Conservation (phyloP, 352 stramenopile genomes). For the Pythium aphanidermatum region DNA sequence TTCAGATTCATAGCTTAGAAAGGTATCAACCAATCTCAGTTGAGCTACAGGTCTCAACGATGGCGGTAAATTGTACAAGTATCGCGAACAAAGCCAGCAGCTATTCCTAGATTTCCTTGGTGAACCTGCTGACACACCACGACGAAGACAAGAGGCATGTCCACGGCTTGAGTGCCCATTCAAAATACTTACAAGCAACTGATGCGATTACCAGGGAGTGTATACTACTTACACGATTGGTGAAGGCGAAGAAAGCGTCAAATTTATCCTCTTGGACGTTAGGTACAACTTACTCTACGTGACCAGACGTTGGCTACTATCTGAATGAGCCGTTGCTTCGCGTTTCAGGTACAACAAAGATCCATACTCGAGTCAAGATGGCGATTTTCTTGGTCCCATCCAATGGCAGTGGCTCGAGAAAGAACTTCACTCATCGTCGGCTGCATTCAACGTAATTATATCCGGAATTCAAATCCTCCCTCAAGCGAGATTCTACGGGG, state of each 20-base stretch:
- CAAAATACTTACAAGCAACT: background rate
- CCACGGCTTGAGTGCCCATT: background rate
- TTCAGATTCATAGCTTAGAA: background rate
- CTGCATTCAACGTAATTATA: slow-evolving; percentile 71
- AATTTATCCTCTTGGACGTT: slow-evolving; percentile 42
- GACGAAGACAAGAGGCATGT: slow-evolving; percentile 22
- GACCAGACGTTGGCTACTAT: background rate
- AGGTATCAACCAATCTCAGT: too few species aligned
- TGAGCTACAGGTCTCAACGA: slow-evolving; percentile 33
- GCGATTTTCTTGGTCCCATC: slow-evolving; percentile 35
- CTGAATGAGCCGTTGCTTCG: background rate
- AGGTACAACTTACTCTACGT: slow-evolving; percentile 14
- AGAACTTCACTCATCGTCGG: slow-evolving; percentile 31
- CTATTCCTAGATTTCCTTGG: slow-evolving; percentile 38
- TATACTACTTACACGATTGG: slow-evolving; percentile 29
- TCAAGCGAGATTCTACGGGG: slow-evolving; percentile 32
- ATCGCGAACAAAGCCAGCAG: slow-evolving; percentile 27
- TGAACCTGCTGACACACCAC: slow-evolving; percentile 22
- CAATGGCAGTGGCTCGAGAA: slow-evolving; percentile 46
- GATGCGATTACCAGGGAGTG: slow-evolving; percentile 31
- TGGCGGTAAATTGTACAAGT: slow-evolving; percentile 28
- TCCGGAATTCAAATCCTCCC: slow-evolving; percentile 57
- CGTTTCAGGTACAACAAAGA: slow-evolving; percentile 29
- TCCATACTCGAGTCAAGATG: slow-evolving; percentile 17
- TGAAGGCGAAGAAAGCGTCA: slow-evolving; percentile 16